Percentiles rank a stretch among this genome's conserved stretches.
Evolutionary conservation across 1,284 basidiomycete species (phyloP).

Genomic region (Ustilago sp.): DNA sequence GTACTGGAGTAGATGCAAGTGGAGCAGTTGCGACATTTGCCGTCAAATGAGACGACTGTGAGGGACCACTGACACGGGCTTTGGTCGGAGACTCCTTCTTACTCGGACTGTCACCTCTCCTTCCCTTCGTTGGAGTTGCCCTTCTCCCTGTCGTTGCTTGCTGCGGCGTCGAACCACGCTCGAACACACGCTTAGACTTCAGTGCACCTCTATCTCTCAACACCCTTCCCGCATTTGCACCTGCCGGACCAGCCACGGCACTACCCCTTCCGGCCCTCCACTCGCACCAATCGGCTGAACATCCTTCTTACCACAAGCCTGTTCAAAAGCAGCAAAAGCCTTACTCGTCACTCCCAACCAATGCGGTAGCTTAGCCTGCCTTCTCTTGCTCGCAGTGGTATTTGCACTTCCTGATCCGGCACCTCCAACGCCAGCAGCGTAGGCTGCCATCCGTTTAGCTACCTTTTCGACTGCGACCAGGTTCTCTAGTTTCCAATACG

Average conservation of each 20-base stretch:
- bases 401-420: conserved; percentile 16
- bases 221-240: conserved; percentile 13
- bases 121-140: conserved; percentile 18
- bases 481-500: conserved; percentile 55
- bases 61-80: background rate
- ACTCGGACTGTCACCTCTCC: conserved; percentile 11
- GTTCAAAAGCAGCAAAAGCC: conserved; percentile 59
- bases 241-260: conserved; percentile 16
- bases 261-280: conserved; percentile 1
- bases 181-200: conserved; percentile 11
- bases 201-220: conserved; percentile 26
- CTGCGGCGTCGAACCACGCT: conserved; percentile 7
- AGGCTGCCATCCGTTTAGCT: conserved; percentile 56
- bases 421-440: conserved; percentile 22
- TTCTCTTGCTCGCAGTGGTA: conserved; percentile 39
- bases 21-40: background rate
- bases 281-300: conserved; percentile 23
- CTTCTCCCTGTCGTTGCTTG: conserved; percentile 8
- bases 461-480: conserved; percentile 56
- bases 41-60: background rate
- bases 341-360: conserved; percentile 51
- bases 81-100: conserved; percentile 30
- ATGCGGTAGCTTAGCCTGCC: conserved; percentile 40
- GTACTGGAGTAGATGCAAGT: background rate
- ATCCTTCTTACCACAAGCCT: conserved; percentile 43